Percentiles rank a stretch among this genome's conserved stretches.
Evolutionary conservation across 106 monocot genomes (phyloP).

Genomic region (Phalaenopsis aphrodite): DNA sequence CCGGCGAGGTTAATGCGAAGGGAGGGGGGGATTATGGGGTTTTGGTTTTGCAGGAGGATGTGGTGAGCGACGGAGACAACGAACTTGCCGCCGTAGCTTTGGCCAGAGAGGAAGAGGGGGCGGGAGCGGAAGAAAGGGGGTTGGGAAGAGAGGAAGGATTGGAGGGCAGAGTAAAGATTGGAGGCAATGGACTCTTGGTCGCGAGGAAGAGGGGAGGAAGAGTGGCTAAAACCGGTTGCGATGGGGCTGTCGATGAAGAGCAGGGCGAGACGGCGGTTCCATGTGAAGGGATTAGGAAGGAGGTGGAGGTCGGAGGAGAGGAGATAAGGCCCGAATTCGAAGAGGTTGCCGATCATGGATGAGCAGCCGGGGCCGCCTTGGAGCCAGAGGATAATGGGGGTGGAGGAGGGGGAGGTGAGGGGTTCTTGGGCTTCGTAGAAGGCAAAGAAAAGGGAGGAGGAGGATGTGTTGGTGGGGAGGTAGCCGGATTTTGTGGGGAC

Average conservation of each 20-base stretch:
- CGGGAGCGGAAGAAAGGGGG: conserved; percentile 35
- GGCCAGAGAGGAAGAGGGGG: conserved; percentile 68
- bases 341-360: conserved; percentile 12
- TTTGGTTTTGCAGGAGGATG: conserved; percentile 44
- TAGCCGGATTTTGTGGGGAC: no score
- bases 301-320: conserved; percentile 27
- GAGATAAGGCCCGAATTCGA: conserved; percentile 43
- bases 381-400: conserved; percentile 87
- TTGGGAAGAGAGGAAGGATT: conserved; percentile 35
- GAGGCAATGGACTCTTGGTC: conserved; percentile 46
- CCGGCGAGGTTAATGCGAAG: conserved; percentile 50
- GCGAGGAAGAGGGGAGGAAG: conserved; percentile 33
- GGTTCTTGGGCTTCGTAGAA: conserved; percentile 67
- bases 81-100: conserved; percentile 96
- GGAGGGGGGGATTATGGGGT: conserved; percentile 4
- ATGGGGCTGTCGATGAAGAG: conserved; percentile 91
- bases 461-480: neutral
- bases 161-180: conserved; percentile 48
- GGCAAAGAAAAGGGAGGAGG: conserved; percentile 35
- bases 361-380: conserved; percentile 96
- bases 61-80: conserved; percentile 43
- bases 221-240: conserved; percentile 14
- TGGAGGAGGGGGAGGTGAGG: conserved; percentile 20
- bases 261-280: conserved; percentile 81
- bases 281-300: conserved; percentile 55